Percentiles rank a stretch among this genome's conserved stretches.
Evolutionary conservation across 768 basidiomycete species (phyloP).

Genomic region (Tulasnella sp.): DNA sequence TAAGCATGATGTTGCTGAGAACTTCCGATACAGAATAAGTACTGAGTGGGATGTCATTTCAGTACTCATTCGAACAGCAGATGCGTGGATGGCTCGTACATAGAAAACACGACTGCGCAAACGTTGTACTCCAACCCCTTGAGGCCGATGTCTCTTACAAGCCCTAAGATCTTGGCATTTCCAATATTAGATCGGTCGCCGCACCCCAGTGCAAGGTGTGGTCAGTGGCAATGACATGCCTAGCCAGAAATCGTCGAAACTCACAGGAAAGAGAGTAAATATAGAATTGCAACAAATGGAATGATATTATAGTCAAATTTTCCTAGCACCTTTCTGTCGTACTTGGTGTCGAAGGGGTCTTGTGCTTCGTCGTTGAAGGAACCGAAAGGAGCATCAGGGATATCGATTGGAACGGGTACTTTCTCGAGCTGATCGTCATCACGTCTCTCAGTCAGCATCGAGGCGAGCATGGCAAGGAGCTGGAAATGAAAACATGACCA

Average conservation of each 20-base stretch:
- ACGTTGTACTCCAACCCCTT: conserved; percentile 24
- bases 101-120: conserved; percentile 50
- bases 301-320: conserved; percentile 38
- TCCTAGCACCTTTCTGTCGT: conserved; percentile 16
- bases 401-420: not conserved
- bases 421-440: not conserved
- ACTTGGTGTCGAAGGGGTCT: conserved; percentile 3
- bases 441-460: not conserved
- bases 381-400: not conserved
- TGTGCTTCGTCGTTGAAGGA: not conserved
- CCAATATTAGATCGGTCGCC: conserved; percentile 53
- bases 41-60: conserved; percentile 29
- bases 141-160: conserved; percentile 50
- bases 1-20: conserved; percentile 65
- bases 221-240: not conserved
- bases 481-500: not conserved
- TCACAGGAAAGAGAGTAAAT: conserved; percentile 61
- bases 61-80: conserved; percentile 24
- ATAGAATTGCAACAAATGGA: conserved; percentile 72
- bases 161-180: conserved; percentile 19
- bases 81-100: conserved; percentile 36
- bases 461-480: not conserved
- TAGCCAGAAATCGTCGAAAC: not conserved
- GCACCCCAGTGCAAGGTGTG: not conserved
- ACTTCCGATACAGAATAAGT: conserved; percentile 38